Evolutionary conservation across 306 rosid genomes (phyloP).

Genomic region (Datisca glomerata): DNA sequence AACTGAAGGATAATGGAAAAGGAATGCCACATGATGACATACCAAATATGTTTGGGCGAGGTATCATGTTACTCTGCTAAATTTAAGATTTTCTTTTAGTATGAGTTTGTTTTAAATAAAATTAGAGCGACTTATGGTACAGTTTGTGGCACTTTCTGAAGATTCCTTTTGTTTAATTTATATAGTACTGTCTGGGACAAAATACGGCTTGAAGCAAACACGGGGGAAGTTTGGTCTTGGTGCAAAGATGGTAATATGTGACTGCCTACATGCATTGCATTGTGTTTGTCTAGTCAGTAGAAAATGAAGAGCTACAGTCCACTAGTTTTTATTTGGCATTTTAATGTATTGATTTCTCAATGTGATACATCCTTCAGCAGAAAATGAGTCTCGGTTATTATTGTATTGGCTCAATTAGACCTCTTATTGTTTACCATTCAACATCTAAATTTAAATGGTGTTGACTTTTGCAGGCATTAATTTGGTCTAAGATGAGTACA

Average conservation of each 20-base stretch:
- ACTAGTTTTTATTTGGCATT: too few species aligned
- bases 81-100: neutral
- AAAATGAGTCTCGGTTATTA: too few species aligned
- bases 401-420: too few species aligned
- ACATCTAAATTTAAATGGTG: too few species aligned
- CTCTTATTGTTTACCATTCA: too few species aligned
- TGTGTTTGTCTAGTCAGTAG: slow-evolving; percentile 7
- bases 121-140: slow-evolving; percentile 1
- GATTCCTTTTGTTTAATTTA: slow-evolving; percentile 15
- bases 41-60: slow-evolving; percentile 99
- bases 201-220: slow-evolving; percentile 93
- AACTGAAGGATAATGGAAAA: slow-evolving; percentile 79
- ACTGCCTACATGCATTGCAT: slow-evolving; percentile 10
- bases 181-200: slow-evolving; percentile 93
- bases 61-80: slow-evolving; percentile 29
- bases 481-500: slow-evolving; percentile 99
- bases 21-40: slow-evolving; percentile 99
- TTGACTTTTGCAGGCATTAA: slow-evolving; percentile 54
- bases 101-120: neutral
- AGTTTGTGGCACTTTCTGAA: slow-evolving; percentile 5
- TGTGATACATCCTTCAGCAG: too few species aligned
- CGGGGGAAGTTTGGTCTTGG: slow-evolving; percentile 98
- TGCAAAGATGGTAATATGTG: slow-evolving; percentile 76
- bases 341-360: too few species aligned
- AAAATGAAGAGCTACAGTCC: too few species aligned